Conservation (phyloP, 257 asterid genomes). For the Penstemon eatonii region DNA sequence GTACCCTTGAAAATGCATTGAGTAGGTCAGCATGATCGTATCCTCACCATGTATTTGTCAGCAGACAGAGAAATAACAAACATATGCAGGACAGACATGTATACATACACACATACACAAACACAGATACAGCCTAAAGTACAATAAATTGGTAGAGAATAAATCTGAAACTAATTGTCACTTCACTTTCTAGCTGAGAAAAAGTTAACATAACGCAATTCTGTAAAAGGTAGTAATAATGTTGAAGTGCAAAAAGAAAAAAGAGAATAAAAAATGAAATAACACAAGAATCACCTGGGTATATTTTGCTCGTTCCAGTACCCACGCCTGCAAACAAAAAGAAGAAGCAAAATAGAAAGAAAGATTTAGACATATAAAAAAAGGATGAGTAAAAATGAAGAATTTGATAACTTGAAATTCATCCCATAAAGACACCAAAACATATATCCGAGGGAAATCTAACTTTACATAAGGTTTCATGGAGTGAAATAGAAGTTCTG, state of each 20-base stretch:
- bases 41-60: no score
- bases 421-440: no score
- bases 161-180: constrained; percentile 9
- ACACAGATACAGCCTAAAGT: background rate
- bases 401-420: no score
- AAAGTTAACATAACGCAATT: background rate
- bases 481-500: background rate
- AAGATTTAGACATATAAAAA: background rate
- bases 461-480: no score
- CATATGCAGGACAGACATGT: background rate
- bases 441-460: no score
- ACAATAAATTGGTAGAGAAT: no score
- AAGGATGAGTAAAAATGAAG: no score
- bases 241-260: background rate
- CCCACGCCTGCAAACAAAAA: constrained; percentile 61
- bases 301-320: constrained; percentile 75
- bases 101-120: background rate
- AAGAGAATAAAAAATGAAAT: constrained; percentile 1
- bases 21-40: background rate
- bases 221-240: constrained; percentile 9
- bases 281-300: constrained; percentile 54
- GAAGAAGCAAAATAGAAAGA: constrained; percentile 4
- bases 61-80: background rate
- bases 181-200: constrained; percentile 11
- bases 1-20: background rate